Percentiles rank a stretch among this genome's conserved stretches.
These are phyloP conservation scores for Neonectria neomacrospora DNA, from an alignment of 2,329 filamentous ascomycete genomes.

Conservation along the genomic window DNA sequence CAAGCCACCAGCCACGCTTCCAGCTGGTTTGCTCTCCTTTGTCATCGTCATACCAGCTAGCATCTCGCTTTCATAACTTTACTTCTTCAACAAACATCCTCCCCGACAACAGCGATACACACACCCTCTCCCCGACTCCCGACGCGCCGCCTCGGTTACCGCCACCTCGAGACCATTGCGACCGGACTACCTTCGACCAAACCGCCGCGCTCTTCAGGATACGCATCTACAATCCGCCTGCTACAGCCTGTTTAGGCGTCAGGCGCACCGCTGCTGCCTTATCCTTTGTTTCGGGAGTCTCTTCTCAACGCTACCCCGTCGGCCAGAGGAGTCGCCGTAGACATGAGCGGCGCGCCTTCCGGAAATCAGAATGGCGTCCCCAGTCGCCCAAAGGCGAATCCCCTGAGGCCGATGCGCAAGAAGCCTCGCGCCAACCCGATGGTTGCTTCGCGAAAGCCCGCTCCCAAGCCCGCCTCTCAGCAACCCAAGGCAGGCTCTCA, in stretches of 20 bases:
- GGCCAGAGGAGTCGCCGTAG: slow-evolving; percentile 25
- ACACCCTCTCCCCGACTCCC: not conserved
- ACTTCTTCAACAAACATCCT: slow-evolving; percentile 29
- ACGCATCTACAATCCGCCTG: not conserved
- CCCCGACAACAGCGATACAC: slow-evolving; percentile 33
- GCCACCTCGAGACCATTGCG: slow-evolving; percentile 11
- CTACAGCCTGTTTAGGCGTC: slow-evolving; percentile 7
- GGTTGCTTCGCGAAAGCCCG: slow-evolving; percentile 65
- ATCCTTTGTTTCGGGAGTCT: slow-evolving; percentile 12
- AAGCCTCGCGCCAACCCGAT: slow-evolving; percentile 68
- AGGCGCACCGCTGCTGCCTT: slow-evolving; percentile 30
- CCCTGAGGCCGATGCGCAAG: slow-evolving; percentile 54
- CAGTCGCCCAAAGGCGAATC: slow-evolving; percentile 48
- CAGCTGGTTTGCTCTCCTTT: slow-evolving; percentile 34
- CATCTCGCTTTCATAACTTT: slow-evolving; percentile 3
- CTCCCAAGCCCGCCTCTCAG: slow-evolving; percentile 40
- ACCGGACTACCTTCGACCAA: not conserved
- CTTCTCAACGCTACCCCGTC: slow-evolving; percentile 4
- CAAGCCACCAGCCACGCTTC: slow-evolving; percentile 33
- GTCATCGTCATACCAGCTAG: slow-evolving; percentile 42
- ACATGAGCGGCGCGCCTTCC: slow-evolving; percentile 59
- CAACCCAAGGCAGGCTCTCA: slow-evolving; percentile 34
- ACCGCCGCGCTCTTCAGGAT: slow-evolving; percentile 5
- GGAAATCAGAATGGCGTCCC: slow-evolving; percentile 50
- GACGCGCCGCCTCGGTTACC: slow-evolving; percentile 1